Evolutionary conservation across 192 early-diverging fungal species (phyloP).

Genomic region (Dimargaris xerosporica): DNA sequence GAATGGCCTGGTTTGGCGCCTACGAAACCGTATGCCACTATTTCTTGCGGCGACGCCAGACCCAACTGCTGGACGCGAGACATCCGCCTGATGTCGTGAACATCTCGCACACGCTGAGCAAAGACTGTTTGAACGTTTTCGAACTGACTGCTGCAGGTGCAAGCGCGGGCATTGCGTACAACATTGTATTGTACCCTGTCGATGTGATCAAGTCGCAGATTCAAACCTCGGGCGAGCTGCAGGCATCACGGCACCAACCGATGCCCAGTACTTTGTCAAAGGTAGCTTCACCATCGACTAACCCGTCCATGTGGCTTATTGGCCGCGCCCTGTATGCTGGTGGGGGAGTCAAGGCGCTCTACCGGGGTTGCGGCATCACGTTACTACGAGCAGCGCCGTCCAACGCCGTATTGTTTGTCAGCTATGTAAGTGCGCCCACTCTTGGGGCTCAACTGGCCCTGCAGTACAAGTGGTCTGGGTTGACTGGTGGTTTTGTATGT

Average conservation of each 20-base stretch:
- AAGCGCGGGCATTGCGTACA: constrained; percentile 80
- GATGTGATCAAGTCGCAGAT: constrained; percentile 89
- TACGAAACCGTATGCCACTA: constrained; percentile 63
- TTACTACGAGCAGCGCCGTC: constrained; percentile 75
- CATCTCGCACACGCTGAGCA: constrained; percentile 23
- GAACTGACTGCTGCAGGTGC: constrained; percentile 81
- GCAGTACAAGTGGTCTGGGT: too few species aligned
- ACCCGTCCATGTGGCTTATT: constrained; percentile 38
- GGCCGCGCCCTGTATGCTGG: constrained; percentile 50
- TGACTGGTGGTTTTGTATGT: neutral
- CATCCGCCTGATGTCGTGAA: constrained; percentile 12
- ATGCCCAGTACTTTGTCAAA: neutral
- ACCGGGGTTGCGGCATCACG: constrained; percentile 89
- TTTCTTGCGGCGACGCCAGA: constrained; percentile 26
- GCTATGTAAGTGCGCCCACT: constrained; percentile 42
- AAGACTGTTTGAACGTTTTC: constrained; percentile 51
- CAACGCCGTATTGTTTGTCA: constrained; percentile 92
- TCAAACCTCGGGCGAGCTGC: constrained; percentile 65
- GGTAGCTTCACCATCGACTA: neutral
- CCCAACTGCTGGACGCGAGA: constrained; percentile 12
- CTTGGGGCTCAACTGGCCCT: too few species aligned
- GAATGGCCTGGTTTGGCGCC: constrained; percentile 90
- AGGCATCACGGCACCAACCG: neutral
- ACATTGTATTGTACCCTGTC: constrained; percentile 74
- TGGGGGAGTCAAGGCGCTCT: constrained; percentile 73